Evolutionary conservation across 805 yeast genomes (phyloP), one percentile per base, ranked within the genome.

Genomic region (Metschnikowia cerradonensis): DNA sequence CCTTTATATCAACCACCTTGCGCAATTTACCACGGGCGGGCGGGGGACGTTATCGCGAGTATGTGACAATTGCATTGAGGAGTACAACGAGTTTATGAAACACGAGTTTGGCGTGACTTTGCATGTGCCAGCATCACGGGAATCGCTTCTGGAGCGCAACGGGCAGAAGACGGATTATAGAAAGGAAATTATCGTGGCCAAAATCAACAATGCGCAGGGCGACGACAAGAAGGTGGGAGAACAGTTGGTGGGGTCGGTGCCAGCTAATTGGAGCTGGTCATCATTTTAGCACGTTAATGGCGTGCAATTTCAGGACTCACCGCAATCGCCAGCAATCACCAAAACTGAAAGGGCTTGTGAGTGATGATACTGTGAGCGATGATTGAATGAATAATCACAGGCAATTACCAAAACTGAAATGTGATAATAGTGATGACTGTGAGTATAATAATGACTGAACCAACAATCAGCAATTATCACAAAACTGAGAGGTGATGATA

Each of bases 221-320:
- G 50, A 50, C 14, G 52, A 49, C 8, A 44, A 35, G 44, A 47
- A 48, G 41, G 49, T 45, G 42, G 56, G 54, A 15, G 59, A 50
- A 67, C 73, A 65, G 48, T 45, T 65, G 40, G 77, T 65, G 20
- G 78, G 77, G n/a, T 67, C 73, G 38, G 76, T 84, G 8, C 90
- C 90, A 13, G 88, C 85, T 15, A 87, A 85, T 63, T 85, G 90
- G 90, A 82, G 81, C 59, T 85, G 91, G 91, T 81, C 87, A 54
- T 83, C 89, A 17, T 84, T 84, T 59, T 84, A 69, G 41, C 42
- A 22, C 42, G 42, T 39, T 26, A 26, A 26, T 26, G 30, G 30
- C 30, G 30, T 26, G 30, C 30, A 8, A 3, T 26, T 3, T 0
- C 30, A 8, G 11, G 11, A 26, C 11, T 26, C 30, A 23, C 30